These are phyloP conservation scores for Aspergillus oerlinghausenensis DNA, from an alignment of 2,329 filamentous ascomycete genomes.

Conservation along the genomic window DNA sequence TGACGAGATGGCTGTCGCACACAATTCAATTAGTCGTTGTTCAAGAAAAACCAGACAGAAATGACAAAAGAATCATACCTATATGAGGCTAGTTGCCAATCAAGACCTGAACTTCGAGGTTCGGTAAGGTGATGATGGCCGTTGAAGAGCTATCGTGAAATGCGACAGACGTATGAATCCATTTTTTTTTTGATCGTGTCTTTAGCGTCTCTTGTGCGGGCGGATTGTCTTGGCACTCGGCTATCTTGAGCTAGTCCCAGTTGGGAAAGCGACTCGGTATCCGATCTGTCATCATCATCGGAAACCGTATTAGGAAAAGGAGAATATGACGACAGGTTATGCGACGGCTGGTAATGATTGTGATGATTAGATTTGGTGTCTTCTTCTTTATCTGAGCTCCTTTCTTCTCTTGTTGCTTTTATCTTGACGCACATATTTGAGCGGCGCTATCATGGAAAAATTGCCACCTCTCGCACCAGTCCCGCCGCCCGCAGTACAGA, in stretches of 20 bases:
- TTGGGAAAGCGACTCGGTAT: constrained; percentile 17
- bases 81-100: constrained; percentile 49
- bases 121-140: constrained; percentile 73
- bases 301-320: background rate
- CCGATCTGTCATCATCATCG: constrained; percentile 1
- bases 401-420: background rate
- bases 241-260: constrained; percentile 36
- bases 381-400: constrained; percentile 3
- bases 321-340: background rate
- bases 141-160: constrained; percentile 21
- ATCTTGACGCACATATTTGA: background rate
- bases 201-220: constrained; percentile 23
- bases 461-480: constrained; percentile 74
- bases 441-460: constrained; percentile 42
- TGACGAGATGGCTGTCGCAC: constrained; percentile 16
- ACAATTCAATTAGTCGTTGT: constrained; percentile 2
- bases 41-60: background rate
- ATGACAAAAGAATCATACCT: constrained; percentile 11
- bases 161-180: constrained; percentile 15
- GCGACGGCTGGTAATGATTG: background rate
- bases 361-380: background rate
- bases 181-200: constrained; percentile 9
- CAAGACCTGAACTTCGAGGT: constrained; percentile 76
- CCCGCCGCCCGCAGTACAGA: constrained; percentile 63
- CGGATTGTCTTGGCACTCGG: constrained; percentile 32